Evolutionary conservation across 441 rosid species (phyloP).

Genomic region (Adansonia gregorii): DNA sequence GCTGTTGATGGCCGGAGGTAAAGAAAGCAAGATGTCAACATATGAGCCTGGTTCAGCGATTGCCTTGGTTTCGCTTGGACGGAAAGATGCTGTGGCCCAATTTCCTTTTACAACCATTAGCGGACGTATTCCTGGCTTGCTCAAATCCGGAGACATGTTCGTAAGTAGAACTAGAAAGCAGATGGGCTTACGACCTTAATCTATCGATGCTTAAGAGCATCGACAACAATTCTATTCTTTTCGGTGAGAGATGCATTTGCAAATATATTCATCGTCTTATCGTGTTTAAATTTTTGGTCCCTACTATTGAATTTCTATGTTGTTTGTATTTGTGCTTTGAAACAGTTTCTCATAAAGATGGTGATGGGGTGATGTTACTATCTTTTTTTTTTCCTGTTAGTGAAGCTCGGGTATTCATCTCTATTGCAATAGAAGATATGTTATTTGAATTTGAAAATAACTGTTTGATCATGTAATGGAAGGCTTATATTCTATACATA

Average conservation of each 20-base stretch:
- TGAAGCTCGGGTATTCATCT: not conserved
- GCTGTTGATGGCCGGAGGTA: conserved; percentile 53
- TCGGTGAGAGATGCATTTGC: not conserved
- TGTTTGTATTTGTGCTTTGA: not conserved
- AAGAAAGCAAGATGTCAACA: conserved; percentile 54
- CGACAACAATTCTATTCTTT: not conserved
- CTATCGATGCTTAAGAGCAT: conserved; percentile 10
- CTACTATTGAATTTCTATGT: not conserved
- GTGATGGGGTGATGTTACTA: not conserved
- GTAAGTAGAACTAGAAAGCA: conserved; percentile 78
- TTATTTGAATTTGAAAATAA: too few relatives aligned
- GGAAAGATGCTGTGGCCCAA: conserved; percentile 80
- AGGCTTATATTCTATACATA: too few relatives aligned
- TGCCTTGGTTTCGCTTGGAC: conserved; percentile 85
- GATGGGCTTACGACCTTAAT: conserved; percentile 55
- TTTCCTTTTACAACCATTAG: conserved; percentile 68
- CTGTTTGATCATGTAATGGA: too few relatives aligned
- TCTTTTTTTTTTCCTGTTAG: not conserved
- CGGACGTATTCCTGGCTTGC: conserved; percentile 73
- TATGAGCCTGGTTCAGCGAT: conserved; percentile 55
- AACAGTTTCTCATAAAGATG: not conserved
- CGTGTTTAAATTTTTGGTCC: not conserved
- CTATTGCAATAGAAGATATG: not conserved
- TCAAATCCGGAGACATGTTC: conserved; percentile 80
- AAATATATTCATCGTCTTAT: not conserved